Conservation (phyloP, 2,329 filamentous ascomycete genomes). For the Sarocladiaceae sp. region DNA sequence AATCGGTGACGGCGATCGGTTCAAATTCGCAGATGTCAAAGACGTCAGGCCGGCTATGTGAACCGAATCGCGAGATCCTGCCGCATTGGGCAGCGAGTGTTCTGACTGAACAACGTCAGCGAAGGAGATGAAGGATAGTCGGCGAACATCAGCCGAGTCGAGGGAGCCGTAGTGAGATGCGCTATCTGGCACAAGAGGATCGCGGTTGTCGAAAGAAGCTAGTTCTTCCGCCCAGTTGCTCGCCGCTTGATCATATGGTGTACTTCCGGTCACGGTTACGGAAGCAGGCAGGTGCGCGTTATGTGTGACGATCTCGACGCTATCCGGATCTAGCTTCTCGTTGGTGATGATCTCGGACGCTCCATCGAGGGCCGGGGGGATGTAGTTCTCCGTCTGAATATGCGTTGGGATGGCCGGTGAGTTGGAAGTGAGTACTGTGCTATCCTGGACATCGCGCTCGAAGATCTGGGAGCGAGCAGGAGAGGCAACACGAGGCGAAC, state of each 20-base stretch:
- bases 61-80: slow-evolving; percentile 60
- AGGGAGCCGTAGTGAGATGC: slow-evolving; percentile 72
- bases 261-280: slow-evolving; percentile 49
- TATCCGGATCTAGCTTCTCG: slow-evolving; percentile 73
- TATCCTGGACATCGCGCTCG: slow-evolving; percentile 89
- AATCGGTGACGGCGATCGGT: slow-evolving; percentile 74
- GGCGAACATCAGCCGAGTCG: slow-evolving; percentile 68
- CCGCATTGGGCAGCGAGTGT: slow-evolving; percentile 49
- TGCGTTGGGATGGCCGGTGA: slow-evolving; percentile 88
- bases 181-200: slow-evolving; percentile 42
- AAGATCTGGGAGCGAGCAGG: slow-evolving; percentile 80
- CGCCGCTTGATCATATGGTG: slow-evolving; percentile 34
- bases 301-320: slow-evolving; percentile 89
- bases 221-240: slow-evolving; percentile 53
- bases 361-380: slow-evolving; percentile 84
- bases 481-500: slow-evolving; percentile 69
- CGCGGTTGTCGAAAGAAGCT: slow-evolving; percentile 41
- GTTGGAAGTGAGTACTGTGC: slow-evolving; percentile 56
- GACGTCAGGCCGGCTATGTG: slow-evolving; percentile 63
- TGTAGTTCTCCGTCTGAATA: slow-evolving; percentile 90
- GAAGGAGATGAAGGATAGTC: slow-evolving; percentile 93
- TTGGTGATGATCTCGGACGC: slow-evolving; percentile 91
- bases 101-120: slow-evolving; percentile 89
- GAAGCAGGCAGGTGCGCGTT: slow-evolving; percentile 74
- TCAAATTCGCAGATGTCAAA: slow-evolving; percentile 41